Percentiles rank a stretch among this genome's conserved stretches.
Evolutionary conservation across 352 stramenopile species (phyloP).

Genomic region (Globisporangium carolinianum): DNA sequence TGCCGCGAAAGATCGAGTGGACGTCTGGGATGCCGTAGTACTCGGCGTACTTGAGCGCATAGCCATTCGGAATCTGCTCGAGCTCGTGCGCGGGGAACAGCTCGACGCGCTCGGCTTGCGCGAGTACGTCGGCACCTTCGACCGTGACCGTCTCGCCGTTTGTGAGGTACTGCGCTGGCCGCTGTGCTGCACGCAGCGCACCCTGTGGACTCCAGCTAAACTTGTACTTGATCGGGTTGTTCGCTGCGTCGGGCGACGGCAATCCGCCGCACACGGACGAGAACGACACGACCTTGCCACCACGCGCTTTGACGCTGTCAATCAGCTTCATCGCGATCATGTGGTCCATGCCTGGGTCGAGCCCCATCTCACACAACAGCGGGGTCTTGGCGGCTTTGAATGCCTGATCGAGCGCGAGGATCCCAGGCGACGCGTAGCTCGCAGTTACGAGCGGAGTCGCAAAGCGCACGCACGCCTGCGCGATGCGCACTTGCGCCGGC

Average conservation of each 20-base stretch:
- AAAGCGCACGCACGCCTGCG: conserved; percentile 51
- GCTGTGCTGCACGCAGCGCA: conserved; percentile 27
- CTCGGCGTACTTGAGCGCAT: conserved; percentile 71
- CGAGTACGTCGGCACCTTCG: conserved; percentile 45
- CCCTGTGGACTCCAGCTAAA: conserved; percentile 89
- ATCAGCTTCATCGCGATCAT: conserved; percentile 89
- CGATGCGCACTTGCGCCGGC: conserved; percentile 68
- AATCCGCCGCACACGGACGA: conserved; percentile 84
- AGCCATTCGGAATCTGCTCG: conserved; percentile 84
- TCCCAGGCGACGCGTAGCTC: conserved; percentile 84
- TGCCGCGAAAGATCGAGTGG: conserved; percentile 75
- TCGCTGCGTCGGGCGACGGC: conserved; percentile 73
- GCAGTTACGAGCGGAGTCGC: conserved; percentile 79
- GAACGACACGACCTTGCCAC: conserved; percentile 64
- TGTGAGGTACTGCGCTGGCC: conserved; percentile 50
- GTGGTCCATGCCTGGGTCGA: conserved; percentile 90
- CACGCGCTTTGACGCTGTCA: conserved; percentile 55
- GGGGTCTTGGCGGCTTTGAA: conserved; percentile 47
- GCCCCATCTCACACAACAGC: conserved; percentile 86
- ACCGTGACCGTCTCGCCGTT: conserved; percentile 48
- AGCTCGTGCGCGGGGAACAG: conserved; percentile 61
- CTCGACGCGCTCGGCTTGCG: conserved; percentile 23
- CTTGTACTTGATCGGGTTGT: conserved; percentile 91
- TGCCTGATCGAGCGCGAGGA: conserved; percentile 42
- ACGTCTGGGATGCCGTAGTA: conserved; percentile 75